phyloP scores from a whole-genome alignment of 345 rosid genomes.

The Triadica sebifera region DNA sequence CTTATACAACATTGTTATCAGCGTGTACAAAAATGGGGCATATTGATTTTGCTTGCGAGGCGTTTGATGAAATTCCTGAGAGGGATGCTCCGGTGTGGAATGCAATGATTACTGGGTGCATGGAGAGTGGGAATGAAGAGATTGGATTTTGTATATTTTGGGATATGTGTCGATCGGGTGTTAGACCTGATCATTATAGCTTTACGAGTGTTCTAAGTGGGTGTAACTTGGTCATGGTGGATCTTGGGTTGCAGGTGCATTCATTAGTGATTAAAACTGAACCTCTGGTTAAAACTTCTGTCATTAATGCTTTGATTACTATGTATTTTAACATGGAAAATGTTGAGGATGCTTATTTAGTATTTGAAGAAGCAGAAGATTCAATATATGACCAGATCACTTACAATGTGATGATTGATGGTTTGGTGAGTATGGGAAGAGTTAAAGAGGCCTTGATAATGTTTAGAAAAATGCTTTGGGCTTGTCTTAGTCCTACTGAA shows the following conservation, averaged over 20 bases:
- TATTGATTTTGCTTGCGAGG: conserved; percentile 44
- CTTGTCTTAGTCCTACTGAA: conserved; percentile 53
- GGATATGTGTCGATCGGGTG: conserved; percentile 55
- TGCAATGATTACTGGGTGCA: conserved; percentile 70
- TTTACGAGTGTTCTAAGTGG: conserved; percentile 60
- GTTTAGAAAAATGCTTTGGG: conserved; percentile 48
- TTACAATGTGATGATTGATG: conserved; percentile 68
- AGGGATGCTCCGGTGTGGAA: conserved; percentile 59
- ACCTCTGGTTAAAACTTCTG: conserved; percentile 42
- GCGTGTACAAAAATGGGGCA: conserved; percentile 46
- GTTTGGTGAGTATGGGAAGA: conserved; percentile 46
- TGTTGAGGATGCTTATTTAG: conserved; percentile 35
- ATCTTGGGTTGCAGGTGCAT: conserved; percentile 64
- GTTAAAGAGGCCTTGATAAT: conserved; percentile 39
- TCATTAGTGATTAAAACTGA: conserved; percentile 58
- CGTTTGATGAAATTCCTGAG: conserved; percentile 54
- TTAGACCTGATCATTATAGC: conserved; percentile 60
- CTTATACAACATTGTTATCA: conserved; percentile 63
- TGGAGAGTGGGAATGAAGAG: conserved; percentile 46
- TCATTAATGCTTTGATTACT: conserved; percentile 60
- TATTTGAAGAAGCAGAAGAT: conserved; percentile 49
- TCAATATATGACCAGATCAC: conserved; percentile 49
- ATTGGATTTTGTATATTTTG: conserved; percentile 48
- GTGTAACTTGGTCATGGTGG: conserved; percentile 40
- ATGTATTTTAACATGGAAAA: conserved; percentile 55